A percentile compares a stretch with the other conserved stretches of the same genome.
These are phyloP conservation scores for Talaromyces funiculosus DNA, from an alignment of 2,329 filamentous ascomycete genomes.

Conservation along the genomic window DNA sequence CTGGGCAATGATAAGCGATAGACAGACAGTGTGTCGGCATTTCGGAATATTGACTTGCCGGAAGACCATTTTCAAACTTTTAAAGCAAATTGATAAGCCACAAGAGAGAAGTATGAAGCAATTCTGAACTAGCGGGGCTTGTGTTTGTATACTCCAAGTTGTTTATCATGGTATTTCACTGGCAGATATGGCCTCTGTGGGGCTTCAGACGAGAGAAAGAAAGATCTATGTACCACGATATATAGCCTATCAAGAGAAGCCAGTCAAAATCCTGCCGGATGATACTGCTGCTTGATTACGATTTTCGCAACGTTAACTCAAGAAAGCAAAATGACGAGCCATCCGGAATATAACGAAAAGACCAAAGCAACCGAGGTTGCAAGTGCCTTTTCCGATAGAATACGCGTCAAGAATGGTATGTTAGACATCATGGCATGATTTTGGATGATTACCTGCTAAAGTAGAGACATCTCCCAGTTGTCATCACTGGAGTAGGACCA, in stretches of 20 bases:
- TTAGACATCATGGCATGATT: too few relatives aligned
- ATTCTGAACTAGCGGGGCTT: not conserved
- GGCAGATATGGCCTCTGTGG: not conserved
- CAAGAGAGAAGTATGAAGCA: not conserved
- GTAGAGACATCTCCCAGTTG: constrained; percentile 22
- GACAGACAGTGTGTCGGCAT: not conserved
- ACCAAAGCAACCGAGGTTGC: constrained; percentile 35
- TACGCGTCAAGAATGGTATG: constrained; percentile 15
- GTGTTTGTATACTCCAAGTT: not conserved
- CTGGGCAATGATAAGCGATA: not conserved
- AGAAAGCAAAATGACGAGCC: constrained; percentile 26
- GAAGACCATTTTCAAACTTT: not conserved
- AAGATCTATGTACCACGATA: not conserved
- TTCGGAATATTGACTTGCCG: not conserved
- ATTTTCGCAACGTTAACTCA: not conserved
- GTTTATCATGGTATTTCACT: not conserved
- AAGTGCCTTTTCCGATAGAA: constrained; percentile 18
- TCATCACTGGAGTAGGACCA: constrained; percentile 37
- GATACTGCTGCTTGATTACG: not conserved
- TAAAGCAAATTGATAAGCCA: not conserved
- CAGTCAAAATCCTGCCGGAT: not conserved
- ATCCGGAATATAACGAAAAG: constrained; percentile 29
- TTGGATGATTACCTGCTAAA: not conserved
- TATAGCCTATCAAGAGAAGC: not conserved
- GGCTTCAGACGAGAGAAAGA: not conserved